A percentile compares a stretch with the other conserved stretches of the same genome.
Evolutionary conservation across 1,139 yeast genomes (phyloP).

Genomic region (Suhomyces terraborum): DNA sequence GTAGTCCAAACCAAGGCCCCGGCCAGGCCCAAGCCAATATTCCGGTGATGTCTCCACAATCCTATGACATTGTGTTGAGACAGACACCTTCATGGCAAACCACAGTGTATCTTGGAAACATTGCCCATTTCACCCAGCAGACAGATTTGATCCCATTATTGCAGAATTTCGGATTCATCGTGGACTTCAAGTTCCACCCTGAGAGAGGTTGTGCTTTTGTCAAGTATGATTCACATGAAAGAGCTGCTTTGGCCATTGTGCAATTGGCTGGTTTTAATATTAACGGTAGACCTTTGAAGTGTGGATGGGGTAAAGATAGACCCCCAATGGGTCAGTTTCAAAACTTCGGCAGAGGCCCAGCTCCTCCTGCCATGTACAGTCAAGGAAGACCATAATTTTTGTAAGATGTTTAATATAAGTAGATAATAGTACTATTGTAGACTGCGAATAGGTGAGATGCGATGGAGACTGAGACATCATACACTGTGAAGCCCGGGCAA

Average conservation of each 20-base stretch:
- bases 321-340: slow-evolving; percentile 43
- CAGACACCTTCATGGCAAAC: slow-evolving; percentile 84
- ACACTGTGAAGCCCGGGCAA: no score
- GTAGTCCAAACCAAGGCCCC: slow-evolving; percentile 5
- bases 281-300: slow-evolving; percentile 77
- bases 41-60: slow-evolving; percentile 51
- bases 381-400: slow-evolving; percentile 8
- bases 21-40: slow-evolving; percentile 17
- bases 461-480: no score
- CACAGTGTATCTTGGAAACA: slow-evolving; percentile 86
- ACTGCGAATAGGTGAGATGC: neutral
- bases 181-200: slow-evolving; percentile 78
- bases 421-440: neutral
- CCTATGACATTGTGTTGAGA: slow-evolving; percentile 69
- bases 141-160: slow-evolving; percentile 74
- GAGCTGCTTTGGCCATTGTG: slow-evolving; percentile 86
- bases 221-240: slow-evolving; percentile 80
- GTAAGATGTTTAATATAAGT: slow-evolving; percentile 8
- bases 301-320: slow-evolving; percentile 86
- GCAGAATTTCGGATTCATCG: slow-evolving; percentile 79
- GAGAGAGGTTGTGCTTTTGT: slow-evolving; percentile 87
- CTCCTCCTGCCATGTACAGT: slow-evolving; percentile 7
- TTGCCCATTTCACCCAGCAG: slow-evolving; percentile 75
- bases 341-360: slow-evolving; percentile 31
- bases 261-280: slow-evolving; percentile 74